Evolutionary conservation across 495 filamentous ascomycete species (phyloP).

Genomic region (Penicillium silybi): DNA sequence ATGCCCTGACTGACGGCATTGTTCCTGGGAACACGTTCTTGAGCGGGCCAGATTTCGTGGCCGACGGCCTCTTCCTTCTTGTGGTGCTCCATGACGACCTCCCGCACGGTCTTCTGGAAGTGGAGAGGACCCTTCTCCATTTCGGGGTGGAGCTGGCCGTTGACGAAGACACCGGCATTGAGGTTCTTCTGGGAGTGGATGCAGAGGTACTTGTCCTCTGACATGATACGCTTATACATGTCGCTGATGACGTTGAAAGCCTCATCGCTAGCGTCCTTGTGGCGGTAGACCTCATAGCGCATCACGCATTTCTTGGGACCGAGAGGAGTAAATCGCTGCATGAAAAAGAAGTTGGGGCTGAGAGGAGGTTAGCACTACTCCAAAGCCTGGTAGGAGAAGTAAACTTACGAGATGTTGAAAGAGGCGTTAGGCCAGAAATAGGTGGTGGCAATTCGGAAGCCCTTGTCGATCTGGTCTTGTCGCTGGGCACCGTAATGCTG

Average conservation of each 20-base stretch:
- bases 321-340: constrained; percentile 42
- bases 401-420: constrained; percentile 23
- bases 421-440: constrained; percentile 43
- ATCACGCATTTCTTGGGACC: constrained; percentile 34
- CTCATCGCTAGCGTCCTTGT: constrained; percentile 43
- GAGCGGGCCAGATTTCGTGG: constrained; percentile 41
- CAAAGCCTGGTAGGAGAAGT: not conserved
- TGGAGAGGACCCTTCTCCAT: constrained; percentile 45
- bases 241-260: constrained; percentile 38
- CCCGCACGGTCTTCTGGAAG: constrained; percentile 42
- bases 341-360: constrained; percentile 47
- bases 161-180: constrained; percentile 44
- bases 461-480: constrained; percentile 31
- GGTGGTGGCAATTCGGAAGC: constrained; percentile 34
- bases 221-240: constrained; percentile 45
- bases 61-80: constrained; percentile 31
- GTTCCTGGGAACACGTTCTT: not conserved
- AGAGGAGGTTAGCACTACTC: constrained; percentile 8
- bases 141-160: constrained; percentile 43
- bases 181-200: constrained; percentile 46
- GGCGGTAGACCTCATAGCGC: constrained; percentile 46
- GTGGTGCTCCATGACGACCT: constrained; percentile 35
- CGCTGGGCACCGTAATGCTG: constrained; percentile 39
- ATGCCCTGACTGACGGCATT: not conserved
- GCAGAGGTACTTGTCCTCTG: constrained; percentile 48